Evolutionary conservation across 768 basidiomycete genomes (phyloP), one percentile per base, ranked within the genome.

Genomic region (Cyathus striatus): DNA sequence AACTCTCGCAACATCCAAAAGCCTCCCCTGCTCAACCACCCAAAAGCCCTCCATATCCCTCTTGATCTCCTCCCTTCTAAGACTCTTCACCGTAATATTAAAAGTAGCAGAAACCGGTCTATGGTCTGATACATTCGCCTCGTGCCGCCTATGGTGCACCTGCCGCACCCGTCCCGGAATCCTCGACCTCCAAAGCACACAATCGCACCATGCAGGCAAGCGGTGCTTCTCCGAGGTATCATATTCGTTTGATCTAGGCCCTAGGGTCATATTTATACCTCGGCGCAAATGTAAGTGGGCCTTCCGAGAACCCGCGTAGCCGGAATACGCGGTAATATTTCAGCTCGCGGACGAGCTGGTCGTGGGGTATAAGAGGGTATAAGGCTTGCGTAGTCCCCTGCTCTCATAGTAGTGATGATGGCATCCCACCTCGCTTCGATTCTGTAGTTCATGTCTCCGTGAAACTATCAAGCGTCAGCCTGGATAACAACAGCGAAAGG

Each of bases 391-490:
- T 81, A 64, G 38, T 95, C 86, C 24, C 78, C 77, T 0, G 79
- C 66, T n/a, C 79, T 69, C 40, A 94, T 72, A 23, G 82, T 76
- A 0, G 82, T 65, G 37, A 91, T 64, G 51, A 94, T 89, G 24
- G 78, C 72, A 20, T 97, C 94, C 20, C 95, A 76, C 1, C 92
- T 81, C 54, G 88, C 83, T 62, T 98, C 94, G 51, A 98, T 94
- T 34, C 95, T 91, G 58, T 97, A 99, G 64, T 99, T 99, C 66
- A 99, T 75, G 62, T 98, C 95, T 0, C 95, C 95, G 47, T 85
- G 90, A 38, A 94, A 62, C 89, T 91, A 44, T 6, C 34, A 1
- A n/a, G n/a, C 14, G 51, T 37, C 38, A 23, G 46, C 42, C 16
- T 7, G 35, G 43, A 17, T 9, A 23, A n/a, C 12, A 44, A 21